These are phyloP conservation scores for Lasiodiplodia sp. DNA, from an alignment of 2,329 filamentous ascomycete species.

Conservation along the genomic window DNA sequence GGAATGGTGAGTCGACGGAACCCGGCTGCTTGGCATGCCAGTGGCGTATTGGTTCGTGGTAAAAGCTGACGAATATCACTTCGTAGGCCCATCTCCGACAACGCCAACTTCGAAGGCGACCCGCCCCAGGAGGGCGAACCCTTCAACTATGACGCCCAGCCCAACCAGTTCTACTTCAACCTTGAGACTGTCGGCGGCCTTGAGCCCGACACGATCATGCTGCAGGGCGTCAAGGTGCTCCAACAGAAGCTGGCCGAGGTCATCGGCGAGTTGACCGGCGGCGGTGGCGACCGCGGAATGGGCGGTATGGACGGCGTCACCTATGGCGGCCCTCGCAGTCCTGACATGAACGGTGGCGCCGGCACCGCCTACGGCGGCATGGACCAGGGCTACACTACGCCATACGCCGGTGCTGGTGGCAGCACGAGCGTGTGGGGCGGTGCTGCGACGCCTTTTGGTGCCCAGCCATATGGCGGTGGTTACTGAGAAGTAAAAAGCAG, in stretches of 20 bases:
- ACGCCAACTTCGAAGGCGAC: conserved; percentile 77
- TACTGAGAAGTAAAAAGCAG: conserved; percentile 1
- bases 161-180: conserved; percentile 88
- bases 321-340: conserved; percentile 67
- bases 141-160: conserved; percentile 90
- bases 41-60: neutral
- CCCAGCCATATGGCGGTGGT: conserved; percentile 25
- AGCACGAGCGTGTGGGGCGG: conserved; percentile 27
- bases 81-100: conserved; percentile 79
- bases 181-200: conserved; percentile 89
- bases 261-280: conserved; percentile 70
- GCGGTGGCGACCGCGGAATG: conserved; percentile 45
- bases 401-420: conserved; percentile 58
- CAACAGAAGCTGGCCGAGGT: conserved; percentile 89
- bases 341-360: conserved; percentile 59
- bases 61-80: neutral
- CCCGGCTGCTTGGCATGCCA: neutral
- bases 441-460: conserved; percentile 29
- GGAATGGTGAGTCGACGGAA: conserved; percentile 74
- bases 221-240: conserved; percentile 85
- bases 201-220: conserved; percentile 87
- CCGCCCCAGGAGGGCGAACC: conserved; percentile 80
- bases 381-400: conserved; percentile 71
- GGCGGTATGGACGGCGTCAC: conserved; percentile 60
- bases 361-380: conserved; percentile 56